A percentile compares a stretch with the other conserved stretches of the same genome.
phyloP scores from a whole-genome alignment of 495 filamentous ascomycete species.

The Podospora australis region DNA sequence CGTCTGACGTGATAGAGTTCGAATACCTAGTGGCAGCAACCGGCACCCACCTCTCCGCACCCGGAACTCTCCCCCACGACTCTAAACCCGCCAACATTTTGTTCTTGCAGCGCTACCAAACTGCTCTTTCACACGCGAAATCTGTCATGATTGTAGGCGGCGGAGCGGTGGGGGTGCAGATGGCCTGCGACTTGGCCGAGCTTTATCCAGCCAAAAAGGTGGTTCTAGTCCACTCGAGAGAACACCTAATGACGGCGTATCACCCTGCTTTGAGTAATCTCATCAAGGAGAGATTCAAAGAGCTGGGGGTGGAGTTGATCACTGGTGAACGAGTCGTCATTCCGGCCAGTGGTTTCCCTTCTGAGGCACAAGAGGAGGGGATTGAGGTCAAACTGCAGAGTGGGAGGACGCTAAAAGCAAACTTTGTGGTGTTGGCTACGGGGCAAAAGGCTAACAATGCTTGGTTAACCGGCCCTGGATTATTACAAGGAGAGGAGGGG shows the following conservation, averaged over 20 bases:
- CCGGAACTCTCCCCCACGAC: constrained; percentile 41
- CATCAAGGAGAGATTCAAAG: constrained; percentile 30
- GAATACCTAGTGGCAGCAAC: constrained; percentile 45
- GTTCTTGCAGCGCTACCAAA: constrained; percentile 38
- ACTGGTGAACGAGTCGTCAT: constrained; percentile 16
- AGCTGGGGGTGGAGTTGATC: constrained; percentile 30
- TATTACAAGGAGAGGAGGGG: too few relatives aligned
- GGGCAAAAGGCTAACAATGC: constrained; percentile 46
- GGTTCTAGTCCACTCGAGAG: constrained; percentile 50
- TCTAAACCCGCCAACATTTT: constrained; percentile 30
- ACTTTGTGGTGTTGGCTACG: constrained; percentile 27
- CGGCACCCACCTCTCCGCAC: constrained; percentile 39
- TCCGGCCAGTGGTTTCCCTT: constrained; percentile 21
- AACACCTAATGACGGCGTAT: constrained; percentile 46
- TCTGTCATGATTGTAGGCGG: constrained; percentile 52
- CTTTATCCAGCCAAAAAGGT: constrained; percentile 49
- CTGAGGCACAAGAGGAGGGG: constrained; percentile 2
- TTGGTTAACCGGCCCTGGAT: constrained; percentile 34
- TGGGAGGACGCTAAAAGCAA: constrained; percentile 8
- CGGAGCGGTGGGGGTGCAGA: constrained; percentile 55
- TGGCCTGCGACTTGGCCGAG: constrained; percentile 54
- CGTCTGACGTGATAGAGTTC: constrained; percentile 27
- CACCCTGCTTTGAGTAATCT: constrained; percentile 42
- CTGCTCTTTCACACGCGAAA: constrained; percentile 21
- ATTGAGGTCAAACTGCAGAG: constrained; percentile 11